Base-by-base conservation (phyloP, 176 grass and related monocot species). In the Carex kokanica region DNA sequence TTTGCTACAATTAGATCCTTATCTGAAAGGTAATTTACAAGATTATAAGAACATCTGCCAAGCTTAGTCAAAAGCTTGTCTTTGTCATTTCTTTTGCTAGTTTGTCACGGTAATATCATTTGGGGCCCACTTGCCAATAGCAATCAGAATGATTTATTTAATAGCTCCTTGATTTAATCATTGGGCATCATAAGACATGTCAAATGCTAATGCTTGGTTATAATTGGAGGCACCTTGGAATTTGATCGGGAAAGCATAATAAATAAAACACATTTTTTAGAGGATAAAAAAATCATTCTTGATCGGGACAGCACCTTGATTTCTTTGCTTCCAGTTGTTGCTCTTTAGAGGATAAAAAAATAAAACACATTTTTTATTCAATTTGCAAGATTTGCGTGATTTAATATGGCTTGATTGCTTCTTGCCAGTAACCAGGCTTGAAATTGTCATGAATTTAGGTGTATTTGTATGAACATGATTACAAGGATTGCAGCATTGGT, bases 1-100 rank as follows among this genome's bases (percentile, higher is more conserved):
- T 95, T 95, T 73, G 43, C 62, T 60, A 81, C 5, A 7, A 87
- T 93, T 57, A 98, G 91, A 95, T 84, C 82, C 58, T 95, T 98
- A 78, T 87, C 92, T 1, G 91, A 93, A 87, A 95, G 87, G 93
- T 91, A 86, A 83, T 71, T 41, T 12, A 18, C 21, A 43, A 82
- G 64, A 11, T 9, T 59, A 60, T 51, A 11, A 34, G 20, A 21
- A 57, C 9, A 15, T 64, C 1, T 29, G 8, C 5, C 36, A 51
- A 51, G 12, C 72, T 65, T 73, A 67, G 49, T 53, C 38, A 11
- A 45, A n/a, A 45, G 6, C 38, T 71, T 71, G 15, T 71, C 18
- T 11, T 2, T 20, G 41, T 43, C 17, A 69, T 74, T 24, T 52
- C 17, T 74, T 60, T 21, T 49, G 20, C 21, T 23, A 27, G 36